A percentile compares a stretch with the other conserved stretches of the same genome.
These are phyloP conservation scores for Cnidoscolus chayamansa DNA, from an alignment of 441 rosid species.

Conservation along the genomic window DNA sequence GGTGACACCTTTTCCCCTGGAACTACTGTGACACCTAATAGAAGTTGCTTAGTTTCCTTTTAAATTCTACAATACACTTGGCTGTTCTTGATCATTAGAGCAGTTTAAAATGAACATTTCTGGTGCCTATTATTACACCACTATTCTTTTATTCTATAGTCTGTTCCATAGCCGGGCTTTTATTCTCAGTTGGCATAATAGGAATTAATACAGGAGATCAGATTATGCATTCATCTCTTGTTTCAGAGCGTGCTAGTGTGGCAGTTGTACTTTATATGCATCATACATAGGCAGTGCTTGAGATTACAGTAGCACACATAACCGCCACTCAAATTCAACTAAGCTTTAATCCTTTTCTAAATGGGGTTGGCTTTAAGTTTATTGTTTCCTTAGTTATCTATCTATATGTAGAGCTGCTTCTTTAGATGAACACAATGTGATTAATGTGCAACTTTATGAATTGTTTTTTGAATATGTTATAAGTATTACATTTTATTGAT, in stretches of 20 bases:
- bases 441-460: not conserved
- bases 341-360: not conserved
- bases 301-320: not conserved
- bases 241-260: not conserved
- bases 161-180: not conserved
- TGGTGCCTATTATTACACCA: conserved; percentile 10
- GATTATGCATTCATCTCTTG: not conserved
- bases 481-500: not conserved
- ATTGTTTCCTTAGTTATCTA: not conserved
- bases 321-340: not conserved
- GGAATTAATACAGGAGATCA: not conserved
- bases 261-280: not conserved
- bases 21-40: not conserved
- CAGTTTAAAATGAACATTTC: not conserved
- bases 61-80: not conserved
- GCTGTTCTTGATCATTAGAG: not conserved
- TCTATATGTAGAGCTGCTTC: not conserved
- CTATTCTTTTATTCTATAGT: not conserved
- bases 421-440: not conserved
- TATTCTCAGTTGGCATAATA: not conserved
- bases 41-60: not conserved
- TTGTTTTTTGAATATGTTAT: not conserved
- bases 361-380: not conserved
- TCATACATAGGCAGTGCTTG: not conserved
- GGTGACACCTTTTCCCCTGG: not conserved